phyloP scores from a whole-genome alignment of 768 basidiomycete species.

The Mycena latifolia region DNA sequence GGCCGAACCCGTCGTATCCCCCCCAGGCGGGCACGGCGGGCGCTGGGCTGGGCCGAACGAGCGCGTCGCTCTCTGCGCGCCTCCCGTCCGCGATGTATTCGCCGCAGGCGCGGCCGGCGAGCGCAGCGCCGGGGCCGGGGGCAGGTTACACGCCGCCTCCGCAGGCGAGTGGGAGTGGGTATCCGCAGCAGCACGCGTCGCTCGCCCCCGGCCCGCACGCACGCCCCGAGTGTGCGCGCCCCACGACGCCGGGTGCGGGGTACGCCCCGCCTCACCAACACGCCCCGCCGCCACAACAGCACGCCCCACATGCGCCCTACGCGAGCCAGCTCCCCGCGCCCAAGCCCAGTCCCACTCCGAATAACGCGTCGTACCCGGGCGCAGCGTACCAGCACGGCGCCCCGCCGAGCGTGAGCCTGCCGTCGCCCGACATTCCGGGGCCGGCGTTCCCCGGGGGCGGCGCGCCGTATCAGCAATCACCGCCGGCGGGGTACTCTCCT shows the following conservation, averaged over 20 bases:
- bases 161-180: no score
- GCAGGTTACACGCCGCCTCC: no score
- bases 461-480: conserved; percentile 5
- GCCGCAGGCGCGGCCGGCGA: background rate
- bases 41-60: no score
- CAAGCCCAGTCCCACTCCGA: conserved; percentile 6
- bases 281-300: background rate
- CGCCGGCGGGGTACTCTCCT: no score
- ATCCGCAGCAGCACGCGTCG: background rate
- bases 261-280: no score
- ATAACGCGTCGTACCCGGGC: conserved; percentile 28
- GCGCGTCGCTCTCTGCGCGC: background rate
- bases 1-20: conserved; percentile 28
- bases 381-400: conserved; percentile 16
- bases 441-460: conserved; percentile 25
- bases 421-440: conserved; percentile 30
- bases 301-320: conserved; percentile 26
- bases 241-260: background rate
- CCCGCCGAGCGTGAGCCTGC: background rate
- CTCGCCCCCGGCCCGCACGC: background rate
- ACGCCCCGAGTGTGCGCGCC: background rate
- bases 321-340: conserved; percentile 20
- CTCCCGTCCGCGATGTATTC: background rate
- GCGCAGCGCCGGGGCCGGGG: no score
- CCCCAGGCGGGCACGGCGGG: no score